Conservation (phyloP, 306 rosid genomes). For the Quercus ilex region DNA sequence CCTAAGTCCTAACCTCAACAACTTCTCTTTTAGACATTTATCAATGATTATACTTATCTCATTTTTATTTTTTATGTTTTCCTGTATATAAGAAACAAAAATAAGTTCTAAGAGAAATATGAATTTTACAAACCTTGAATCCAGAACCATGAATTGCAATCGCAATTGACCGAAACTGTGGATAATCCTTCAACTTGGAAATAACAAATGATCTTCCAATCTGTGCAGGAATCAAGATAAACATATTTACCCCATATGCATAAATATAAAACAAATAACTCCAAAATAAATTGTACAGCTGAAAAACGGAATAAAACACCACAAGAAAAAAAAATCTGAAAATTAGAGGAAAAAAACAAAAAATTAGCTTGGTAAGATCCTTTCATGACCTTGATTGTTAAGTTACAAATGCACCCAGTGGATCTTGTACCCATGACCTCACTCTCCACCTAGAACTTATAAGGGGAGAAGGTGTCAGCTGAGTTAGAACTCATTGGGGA, state of each 20-base stretch:
- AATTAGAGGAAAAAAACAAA: neutral
- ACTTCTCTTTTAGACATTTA: too few relatives aligned
- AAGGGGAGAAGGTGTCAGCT: too few relatives aligned
- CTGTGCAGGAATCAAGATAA: slow-evolving; percentile 43
- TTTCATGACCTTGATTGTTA: neutral
- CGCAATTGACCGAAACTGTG: slow-evolving; percentile 79
- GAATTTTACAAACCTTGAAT: slow-evolving; percentile 65
- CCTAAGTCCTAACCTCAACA: too few relatives aligned
- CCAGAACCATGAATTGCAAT: slow-evolving; percentile 82
- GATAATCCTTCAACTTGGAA: slow-evolving; percentile 93
- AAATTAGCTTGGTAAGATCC: neutral
- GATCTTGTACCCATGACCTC: too few relatives aligned
- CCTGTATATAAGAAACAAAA: neutral
- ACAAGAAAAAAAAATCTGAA: neutral
- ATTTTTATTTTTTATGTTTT: too few relatives aligned
- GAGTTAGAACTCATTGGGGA: neutral
- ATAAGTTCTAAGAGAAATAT: slow-evolving; percentile 6
- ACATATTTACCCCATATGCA: neutral
- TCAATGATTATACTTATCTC: too few relatives aligned
- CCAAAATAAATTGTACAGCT: slow-evolving; percentile 9
- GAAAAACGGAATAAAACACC: neutral
- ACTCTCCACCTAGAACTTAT: too few relatives aligned
- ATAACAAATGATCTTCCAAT: slow-evolving; percentile 87
- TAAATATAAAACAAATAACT: neutral
- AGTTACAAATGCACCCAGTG: too few relatives aligned